Conservation (phyloP, 2,329 filamentous ascomycete species). For the Phaeophleospora eucalypticola region DNA sequence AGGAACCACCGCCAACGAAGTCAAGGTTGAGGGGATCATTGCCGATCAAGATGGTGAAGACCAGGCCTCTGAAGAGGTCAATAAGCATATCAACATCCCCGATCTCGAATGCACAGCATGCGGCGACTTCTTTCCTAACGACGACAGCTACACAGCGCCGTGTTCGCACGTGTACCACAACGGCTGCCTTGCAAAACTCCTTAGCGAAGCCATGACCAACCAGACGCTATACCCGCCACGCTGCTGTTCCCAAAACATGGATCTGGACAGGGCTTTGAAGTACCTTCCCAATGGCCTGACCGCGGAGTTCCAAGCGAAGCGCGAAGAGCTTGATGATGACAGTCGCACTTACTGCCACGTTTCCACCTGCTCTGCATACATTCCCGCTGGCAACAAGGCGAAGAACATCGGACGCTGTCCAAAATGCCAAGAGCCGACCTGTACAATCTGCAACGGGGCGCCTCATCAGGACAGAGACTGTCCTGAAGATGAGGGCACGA, state of each 20-base stretch:
- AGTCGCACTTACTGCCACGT: slow-evolving; percentile 13
- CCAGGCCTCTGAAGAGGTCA: neutral
- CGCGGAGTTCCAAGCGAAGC: slow-evolving; percentile 1
- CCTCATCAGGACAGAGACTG: slow-evolving; percentile 4
- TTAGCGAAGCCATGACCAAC: slow-evolving; percentile 5
- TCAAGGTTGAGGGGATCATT: neutral
- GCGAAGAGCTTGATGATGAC: slow-evolving; percentile 13
- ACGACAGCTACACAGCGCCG: neutral
- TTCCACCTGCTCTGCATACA: slow-evolving; percentile 9
- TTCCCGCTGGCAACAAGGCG: neutral
- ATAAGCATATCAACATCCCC: neutral
- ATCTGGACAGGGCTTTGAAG: neutral
- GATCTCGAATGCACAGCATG: slow-evolving; percentile 1
- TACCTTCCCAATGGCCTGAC: slow-evolving; percentile 1
- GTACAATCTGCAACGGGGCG: slow-evolving; percentile 4
- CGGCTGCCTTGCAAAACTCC: slow-evolving; percentile 8
- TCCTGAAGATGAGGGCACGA: slow-evolving; percentile 1
- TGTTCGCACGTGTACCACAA: slow-evolving; percentile 10
- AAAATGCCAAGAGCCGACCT: neutral
- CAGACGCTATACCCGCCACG: slow-evolving; percentile 11
- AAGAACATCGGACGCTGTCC: neutral
- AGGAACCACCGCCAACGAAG: neutral
- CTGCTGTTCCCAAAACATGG: slow-evolving; percentile 7
- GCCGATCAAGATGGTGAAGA: neutral
- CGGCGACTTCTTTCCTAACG: neutral